phyloP scores from a whole-genome alignment of 208 protist species.

The Acanthamoeba comandoni region DNA sequence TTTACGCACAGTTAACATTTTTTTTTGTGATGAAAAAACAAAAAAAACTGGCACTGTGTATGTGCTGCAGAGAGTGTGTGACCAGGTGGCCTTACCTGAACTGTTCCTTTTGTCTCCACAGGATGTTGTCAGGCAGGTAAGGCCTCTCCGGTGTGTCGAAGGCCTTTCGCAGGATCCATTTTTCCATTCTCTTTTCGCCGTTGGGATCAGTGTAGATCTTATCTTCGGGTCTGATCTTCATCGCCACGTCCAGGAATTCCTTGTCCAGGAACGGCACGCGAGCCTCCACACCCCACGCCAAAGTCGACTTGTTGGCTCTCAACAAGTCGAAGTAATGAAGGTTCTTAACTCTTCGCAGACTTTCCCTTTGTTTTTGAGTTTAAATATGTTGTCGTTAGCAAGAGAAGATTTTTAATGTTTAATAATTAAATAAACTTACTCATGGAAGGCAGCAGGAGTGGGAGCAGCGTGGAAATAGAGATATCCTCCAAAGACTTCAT shows the following conservation, averaged over 20 bases:
- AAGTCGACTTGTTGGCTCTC: conserved; percentile 91
- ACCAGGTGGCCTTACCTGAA: no score
- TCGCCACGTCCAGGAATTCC: conserved; percentile 89
- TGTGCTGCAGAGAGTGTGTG: no score
- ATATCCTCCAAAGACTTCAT: conserved; percentile 93
- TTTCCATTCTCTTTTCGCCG: conserved; percentile 87
- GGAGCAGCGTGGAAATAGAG: conserved; percentile 93
- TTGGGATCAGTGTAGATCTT: conserved; percentile 87
- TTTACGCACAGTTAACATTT: no score
- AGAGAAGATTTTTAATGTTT: no score
- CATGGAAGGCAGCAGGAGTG: conserved; percentile 87
- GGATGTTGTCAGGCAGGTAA: conserved; percentile 90
- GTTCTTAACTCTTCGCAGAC: conserved; percentile 78
- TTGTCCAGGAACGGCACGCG: conserved; percentile 93
- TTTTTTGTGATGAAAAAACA: no score
- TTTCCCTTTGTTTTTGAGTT: background rate
- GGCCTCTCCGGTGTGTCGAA: conserved; percentile 84
- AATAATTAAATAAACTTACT: no score
- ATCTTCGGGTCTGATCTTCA: conserved; percentile 88
- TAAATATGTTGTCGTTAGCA: no score
- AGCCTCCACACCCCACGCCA: conserved; percentile 92
- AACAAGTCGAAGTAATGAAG: conserved; percentile 91
- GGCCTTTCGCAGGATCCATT: conserved; percentile 88
- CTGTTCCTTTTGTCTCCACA: conserved; percentile 93
- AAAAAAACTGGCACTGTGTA: no score